These are phyloP conservation scores for Staphylotrichum tortipilum DNA, from an alignment of 495 filamentous ascomycete genomes.

Conservation along the genomic window DNA sequence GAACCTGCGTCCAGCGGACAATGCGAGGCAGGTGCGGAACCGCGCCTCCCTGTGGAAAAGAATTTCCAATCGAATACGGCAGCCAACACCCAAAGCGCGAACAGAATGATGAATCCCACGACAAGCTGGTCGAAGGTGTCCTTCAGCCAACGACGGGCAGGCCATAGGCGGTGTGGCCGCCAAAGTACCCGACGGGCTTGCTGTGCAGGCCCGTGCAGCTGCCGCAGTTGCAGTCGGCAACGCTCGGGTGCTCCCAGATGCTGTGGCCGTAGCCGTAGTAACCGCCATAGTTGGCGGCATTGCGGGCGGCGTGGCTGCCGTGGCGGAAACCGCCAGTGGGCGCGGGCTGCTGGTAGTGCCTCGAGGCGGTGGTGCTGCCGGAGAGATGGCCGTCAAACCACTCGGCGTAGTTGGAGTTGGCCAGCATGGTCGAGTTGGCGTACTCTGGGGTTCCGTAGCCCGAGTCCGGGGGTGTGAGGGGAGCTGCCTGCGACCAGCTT, in stretches of 20 bases:
- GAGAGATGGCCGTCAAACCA: constrained; percentile 35
- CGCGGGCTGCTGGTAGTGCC: constrained; percentile 25
- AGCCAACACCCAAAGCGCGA: constrained; percentile 5
- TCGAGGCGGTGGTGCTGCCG: constrained; percentile 22
- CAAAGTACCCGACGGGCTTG: constrained; percentile 57
- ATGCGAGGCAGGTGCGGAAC: constrained; percentile 19
- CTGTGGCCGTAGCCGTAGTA: constrained; percentile 48
- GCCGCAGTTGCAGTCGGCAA: constrained; percentile 59
- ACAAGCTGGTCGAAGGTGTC: not conserved
- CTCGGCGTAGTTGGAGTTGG: constrained; percentile 38
- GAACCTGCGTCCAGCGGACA: constrained; percentile 11
- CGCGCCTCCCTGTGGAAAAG: not conserved
- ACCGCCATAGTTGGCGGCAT: constrained; percentile 23
- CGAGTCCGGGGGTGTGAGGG: constrained; percentile 42
- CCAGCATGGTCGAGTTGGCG: constrained; percentile 33
- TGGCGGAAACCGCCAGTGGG: constrained; percentile 44
- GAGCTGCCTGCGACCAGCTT: constrained; percentile 32
- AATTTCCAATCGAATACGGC: constrained; percentile 3
- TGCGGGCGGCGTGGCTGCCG: constrained; percentile 36
- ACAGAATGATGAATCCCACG: not conserved
- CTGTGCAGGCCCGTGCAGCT: constrained; percentile 48
- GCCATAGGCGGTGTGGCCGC: constrained; percentile 48
- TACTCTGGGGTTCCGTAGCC: constrained; percentile 46
- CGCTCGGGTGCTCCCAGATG: constrained; percentile 51
- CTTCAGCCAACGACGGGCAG: constrained; percentile 57